A percentile compares a stretch with the other conserved stretches of the same genome.
These are phyloP conservation scores for Podospora conica DNA, from an alignment of 495 filamentous ascomycete species.

Conservation along the genomic window DNA sequence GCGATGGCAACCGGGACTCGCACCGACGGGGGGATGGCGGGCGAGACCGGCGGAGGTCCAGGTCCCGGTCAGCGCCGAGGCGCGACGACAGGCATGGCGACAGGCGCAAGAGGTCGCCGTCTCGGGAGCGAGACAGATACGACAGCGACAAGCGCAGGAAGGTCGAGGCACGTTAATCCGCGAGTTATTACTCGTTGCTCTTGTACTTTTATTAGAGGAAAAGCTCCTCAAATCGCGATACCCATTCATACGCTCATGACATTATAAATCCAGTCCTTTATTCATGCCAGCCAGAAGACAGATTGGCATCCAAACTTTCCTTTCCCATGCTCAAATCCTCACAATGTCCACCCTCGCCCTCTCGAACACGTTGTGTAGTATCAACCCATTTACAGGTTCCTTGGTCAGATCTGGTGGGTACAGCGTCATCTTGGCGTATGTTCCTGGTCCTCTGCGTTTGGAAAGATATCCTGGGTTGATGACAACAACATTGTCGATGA, in stretches of 20 bases:
- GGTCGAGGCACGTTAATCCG: conserved; percentile 35
- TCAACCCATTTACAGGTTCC: conserved; percentile 46
- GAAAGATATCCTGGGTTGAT: conserved; percentile 87
- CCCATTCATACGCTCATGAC: conserved; percentile 3
- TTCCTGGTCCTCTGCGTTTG: conserved; percentile 71
- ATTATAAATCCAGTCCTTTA: neutral
- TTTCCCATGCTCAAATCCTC: conserved; percentile 51
- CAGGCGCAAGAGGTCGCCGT: conserved; percentile 57
- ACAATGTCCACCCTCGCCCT: conserved; percentile 80
- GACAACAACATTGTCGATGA: conserved; percentile 75
- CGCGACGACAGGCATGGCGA: conserved; percentile 45
- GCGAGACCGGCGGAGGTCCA: conserved; percentile 22
- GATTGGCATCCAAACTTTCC: too few relatives aligned
- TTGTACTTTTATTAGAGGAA: neutral
- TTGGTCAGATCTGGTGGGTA: conserved; percentile 54
- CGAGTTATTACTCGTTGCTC: neutral
- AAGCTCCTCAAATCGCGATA: neutral
- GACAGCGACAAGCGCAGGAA: conserved; percentile 61
- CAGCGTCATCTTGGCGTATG: conserved; percentile 70
- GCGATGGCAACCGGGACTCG: neutral
- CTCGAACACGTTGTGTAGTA: conserved; percentile 70
- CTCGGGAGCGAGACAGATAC: conserved; percentile 53
- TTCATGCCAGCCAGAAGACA: neutral
- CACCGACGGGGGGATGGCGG: conserved; percentile 15
- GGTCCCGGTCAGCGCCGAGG: conserved; percentile 17